Percentiles rank a stretch among this genome's conserved stretches.
phyloP scores from a whole-genome alignment of 2,329 filamentous ascomycete genomes.

The Coniochaeta ligniaria region DNA sequence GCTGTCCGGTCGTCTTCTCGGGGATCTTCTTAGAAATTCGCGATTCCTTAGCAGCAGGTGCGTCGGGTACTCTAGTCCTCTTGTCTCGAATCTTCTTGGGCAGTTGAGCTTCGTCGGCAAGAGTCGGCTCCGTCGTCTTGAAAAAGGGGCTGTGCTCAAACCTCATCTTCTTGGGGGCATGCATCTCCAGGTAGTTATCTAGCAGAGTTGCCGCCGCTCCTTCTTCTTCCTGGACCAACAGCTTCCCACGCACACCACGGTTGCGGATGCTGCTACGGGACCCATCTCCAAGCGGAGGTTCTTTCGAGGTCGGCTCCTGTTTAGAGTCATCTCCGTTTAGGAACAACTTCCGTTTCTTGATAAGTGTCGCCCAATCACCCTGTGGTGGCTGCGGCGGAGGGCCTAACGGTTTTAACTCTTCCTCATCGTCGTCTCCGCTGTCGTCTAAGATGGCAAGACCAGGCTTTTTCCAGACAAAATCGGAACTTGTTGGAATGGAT shows the following conservation, averaged over 20 bases:
- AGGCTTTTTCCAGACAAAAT: constrained; percentile 14
- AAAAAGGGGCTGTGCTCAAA: constrained; percentile 11
- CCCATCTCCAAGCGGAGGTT: neutral
- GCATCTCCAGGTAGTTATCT: constrained; percentile 17
- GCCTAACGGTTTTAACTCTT: constrained; percentile 3
- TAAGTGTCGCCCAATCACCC: neutral
- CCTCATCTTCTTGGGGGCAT: constrained; percentile 6
- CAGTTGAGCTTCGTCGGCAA: neutral
- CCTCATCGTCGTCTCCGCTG: constrained; percentile 13
- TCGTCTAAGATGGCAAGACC: constrained; percentile 11
- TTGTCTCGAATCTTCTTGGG: neutral
- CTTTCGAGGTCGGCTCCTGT: neutral
- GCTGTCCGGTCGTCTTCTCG: neutral
- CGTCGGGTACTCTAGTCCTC: neutral
- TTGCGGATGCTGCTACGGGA: neutral
- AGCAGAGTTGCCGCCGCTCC: constrained; percentile 9
- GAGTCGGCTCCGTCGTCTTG: neutral
- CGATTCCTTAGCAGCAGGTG: neutral
- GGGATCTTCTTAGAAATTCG: neutral
- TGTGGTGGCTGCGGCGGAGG: neutral
- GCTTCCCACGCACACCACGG: neutral
- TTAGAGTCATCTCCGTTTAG: neutral
- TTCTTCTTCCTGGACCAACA: neutral
- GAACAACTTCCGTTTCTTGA: neutral
- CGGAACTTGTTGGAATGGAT: constrained; percentile 11